A percentile compares a stretch with the other conserved stretches of the same genome.
Conservation (phyloP, 2,329 filamentous ascomycete genomes). For the Septoria linicola region DNA sequence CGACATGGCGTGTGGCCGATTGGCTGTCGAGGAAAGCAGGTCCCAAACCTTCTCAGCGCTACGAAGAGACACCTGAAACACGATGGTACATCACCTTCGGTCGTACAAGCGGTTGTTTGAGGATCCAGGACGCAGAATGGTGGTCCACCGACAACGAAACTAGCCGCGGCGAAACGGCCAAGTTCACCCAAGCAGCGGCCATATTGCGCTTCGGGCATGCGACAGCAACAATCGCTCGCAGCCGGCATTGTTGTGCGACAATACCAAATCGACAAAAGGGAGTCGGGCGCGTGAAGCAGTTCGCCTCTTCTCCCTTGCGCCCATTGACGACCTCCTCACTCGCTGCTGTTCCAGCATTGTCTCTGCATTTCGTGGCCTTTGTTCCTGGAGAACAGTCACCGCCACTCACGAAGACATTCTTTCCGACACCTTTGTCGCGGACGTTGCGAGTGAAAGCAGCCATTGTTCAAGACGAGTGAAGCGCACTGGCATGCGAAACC, state of each 20-base stretch:
- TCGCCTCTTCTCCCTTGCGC: background rate
- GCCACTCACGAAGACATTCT: background rate
- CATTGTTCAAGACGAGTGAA: slow-evolving; percentile 14
- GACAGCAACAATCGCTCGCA: no score
- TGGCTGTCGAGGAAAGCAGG: background rate
- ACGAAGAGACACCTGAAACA: background rate
- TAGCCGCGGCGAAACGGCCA: background rate
- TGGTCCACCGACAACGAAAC: background rate
- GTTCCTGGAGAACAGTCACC: background rate
- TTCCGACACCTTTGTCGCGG: background rate
- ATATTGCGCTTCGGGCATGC: no score
- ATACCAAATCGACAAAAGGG: no score
- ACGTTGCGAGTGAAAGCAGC: background rate
- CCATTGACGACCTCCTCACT: background rate
- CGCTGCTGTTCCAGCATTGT: background rate
- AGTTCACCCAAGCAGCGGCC: no score
- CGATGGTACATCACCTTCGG: background rate
- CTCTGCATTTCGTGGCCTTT: background rate
- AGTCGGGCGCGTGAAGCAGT: no score
- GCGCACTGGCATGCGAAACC: slow-evolving; percentile 15
- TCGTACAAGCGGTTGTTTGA: slow-evolving; percentile 12
- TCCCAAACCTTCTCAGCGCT: background rate
- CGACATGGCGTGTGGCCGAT: background rate
- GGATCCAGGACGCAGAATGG: background rate
- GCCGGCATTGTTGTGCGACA: no score